A percentile compares a stretch with the other conserved stretches of the same genome.
Evolutionary conservation across 2,329 filamentous ascomycete genomes (phyloP).

Genomic region (Alternaria brassicae): DNA sequence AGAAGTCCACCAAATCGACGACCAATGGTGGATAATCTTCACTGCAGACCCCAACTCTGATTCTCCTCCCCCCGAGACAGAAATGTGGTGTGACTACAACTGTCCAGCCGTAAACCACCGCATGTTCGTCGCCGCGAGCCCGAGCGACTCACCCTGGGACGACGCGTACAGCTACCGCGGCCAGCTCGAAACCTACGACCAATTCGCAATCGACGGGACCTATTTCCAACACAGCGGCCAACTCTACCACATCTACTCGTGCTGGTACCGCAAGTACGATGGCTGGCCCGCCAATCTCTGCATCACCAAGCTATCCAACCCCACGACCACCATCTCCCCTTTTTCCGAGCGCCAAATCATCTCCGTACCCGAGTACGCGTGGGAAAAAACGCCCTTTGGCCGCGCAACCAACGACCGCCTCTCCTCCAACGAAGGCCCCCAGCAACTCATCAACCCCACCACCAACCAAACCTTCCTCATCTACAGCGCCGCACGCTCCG

Average conservation of each 20-base stretch:
- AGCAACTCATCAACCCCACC: conserved; percentile 57
- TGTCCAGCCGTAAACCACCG: conserved; percentile 61
- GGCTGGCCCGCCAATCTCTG: conserved; percentile 62
- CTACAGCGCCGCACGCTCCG: conserved; percentile 58
- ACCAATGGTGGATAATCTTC: conserved; percentile 61
- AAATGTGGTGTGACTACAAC: conserved; percentile 58
- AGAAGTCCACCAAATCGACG: conserved; percentile 57
- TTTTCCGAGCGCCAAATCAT: conserved; percentile 58
- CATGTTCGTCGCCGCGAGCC: conserved; percentile 59
- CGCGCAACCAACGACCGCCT: conserved; percentile 56
- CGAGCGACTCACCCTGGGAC: conserved; percentile 55
- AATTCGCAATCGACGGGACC: conserved; percentile 63
- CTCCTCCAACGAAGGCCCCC: conserved; percentile 59
- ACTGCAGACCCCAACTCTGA: conserved; percentile 59
- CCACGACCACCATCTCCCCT: conserved; percentile 56
- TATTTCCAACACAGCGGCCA: conserved; percentile 55
- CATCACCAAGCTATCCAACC: conserved; percentile 59
- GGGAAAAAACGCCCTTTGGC: conserved; percentile 61
- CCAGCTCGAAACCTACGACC: conserved; percentile 59
- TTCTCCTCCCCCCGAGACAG: conserved; percentile 55
- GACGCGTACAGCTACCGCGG: conserved; percentile 55
- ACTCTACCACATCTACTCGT: conserved; percentile 52
- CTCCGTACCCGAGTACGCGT: conserved; percentile 56
- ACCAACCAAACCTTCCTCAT: conserved; percentile 60
- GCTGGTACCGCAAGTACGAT: conserved; percentile 54